phyloP scores from a whole-genome alignment of 2,329 filamentous ascomycete species.

The Daldinia eschscholtzii region DNA sequence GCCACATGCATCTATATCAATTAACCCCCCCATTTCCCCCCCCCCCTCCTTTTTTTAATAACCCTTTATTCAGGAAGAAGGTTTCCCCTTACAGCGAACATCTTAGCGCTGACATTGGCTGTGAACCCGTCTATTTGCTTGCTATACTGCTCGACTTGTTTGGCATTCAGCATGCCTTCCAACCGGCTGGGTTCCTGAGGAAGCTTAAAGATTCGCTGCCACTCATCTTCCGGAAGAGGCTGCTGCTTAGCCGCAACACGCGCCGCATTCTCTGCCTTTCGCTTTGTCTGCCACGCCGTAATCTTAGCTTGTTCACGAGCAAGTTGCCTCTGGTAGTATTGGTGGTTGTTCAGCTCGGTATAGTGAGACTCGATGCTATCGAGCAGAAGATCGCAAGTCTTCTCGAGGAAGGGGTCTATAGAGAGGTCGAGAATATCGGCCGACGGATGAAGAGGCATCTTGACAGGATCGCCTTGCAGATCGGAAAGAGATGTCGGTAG shows the following conservation, averaged over 20 bases:
- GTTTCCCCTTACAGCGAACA: conserved; percentile 92
- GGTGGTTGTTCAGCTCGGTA: conserved; percentile 99
- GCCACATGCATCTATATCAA: conserved; percentile 51
- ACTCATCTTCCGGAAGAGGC: conserved; percentile 94
- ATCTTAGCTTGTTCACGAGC: conserved; percentile 97
- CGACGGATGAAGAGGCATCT: conserved; percentile 83
- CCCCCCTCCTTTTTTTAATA: conserved; percentile 14
- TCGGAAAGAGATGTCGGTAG: conserved; percentile 84
- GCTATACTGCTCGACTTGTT: conserved; percentile 98
- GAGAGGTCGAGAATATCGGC: conserved; percentile 90
- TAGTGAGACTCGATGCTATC: conserved; percentile 98
- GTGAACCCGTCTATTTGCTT: conserved; percentile 97
- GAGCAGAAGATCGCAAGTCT: conserved; percentile 95
- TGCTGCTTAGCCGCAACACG: conserved; percentile 88
- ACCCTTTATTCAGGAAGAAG: conserved; percentile 66
- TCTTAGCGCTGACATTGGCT: conserved; percentile 91
- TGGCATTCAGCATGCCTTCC: conserved; percentile 93
- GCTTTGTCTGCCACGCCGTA: conserved; percentile 94
- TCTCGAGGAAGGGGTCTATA: conserved; percentile 97
- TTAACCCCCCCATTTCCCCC: conserved; percentile 23
- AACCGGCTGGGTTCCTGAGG: conserved; percentile 93
- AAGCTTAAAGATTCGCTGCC: conserved; percentile 98
- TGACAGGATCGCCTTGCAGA: conserved; percentile 74
- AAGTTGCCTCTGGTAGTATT: conserved; percentile 93
- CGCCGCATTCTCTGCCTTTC: conserved; percentile 93